These are phyloP conservation scores for Yarrowia yakushimensis DNA, from an alignment of 805 yeast genomes.

Conservation along the genomic window DNA sequence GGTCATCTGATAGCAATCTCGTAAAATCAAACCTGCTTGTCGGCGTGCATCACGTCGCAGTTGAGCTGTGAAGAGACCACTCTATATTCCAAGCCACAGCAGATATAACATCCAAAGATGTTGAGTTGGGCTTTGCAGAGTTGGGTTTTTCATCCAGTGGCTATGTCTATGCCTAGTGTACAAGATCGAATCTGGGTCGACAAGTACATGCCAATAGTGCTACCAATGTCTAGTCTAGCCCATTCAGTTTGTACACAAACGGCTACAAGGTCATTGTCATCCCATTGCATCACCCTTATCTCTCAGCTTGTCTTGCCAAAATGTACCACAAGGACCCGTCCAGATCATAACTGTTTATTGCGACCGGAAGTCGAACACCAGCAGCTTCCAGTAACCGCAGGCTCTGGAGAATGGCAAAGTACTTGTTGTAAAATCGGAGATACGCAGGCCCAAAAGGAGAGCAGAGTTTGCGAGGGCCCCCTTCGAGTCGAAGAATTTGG, in stretches of 20 bases:
- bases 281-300: neutral
- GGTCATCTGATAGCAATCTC: neutral
- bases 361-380: neutral
- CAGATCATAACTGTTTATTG: neutral
- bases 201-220: too few species aligned
- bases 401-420: conserved; percentile 7
- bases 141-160: neutral
- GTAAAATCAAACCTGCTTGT: conserved; percentile 4
- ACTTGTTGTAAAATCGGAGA: conserved; percentile 14
- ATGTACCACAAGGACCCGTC: conserved; percentile 9
- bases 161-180: too few species aligned
- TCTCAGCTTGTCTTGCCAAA: neutral
- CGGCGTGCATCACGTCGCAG: neutral
- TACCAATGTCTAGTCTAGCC: too few species aligned
- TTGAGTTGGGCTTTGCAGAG: neutral
- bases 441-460: neutral
- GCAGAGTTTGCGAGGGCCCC: neutral
- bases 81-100: neutral
- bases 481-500: neutral
- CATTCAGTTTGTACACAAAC: too few species aligned
- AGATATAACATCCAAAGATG: neutral
- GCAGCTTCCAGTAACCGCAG: conserved; percentile 1
- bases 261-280: neutral
- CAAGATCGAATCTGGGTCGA: too few species aligned
- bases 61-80: neutral